Evolutionary conservation across 106 monocot genomes (phyloP), one percentile per base, ranked within the genome.

Genomic region (Allium sativum): DNA sequence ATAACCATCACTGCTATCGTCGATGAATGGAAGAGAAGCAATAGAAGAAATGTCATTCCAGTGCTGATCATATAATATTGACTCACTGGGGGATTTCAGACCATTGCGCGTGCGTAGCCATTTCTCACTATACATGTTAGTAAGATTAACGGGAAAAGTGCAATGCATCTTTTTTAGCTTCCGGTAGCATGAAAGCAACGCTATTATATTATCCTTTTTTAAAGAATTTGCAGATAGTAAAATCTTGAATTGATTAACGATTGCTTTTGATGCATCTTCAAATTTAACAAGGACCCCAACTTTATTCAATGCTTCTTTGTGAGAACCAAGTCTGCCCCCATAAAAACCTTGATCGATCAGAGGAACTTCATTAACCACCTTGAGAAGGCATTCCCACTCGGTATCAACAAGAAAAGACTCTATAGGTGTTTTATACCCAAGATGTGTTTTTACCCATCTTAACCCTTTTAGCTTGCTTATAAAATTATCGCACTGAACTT

Each of bases 271-370:
- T 62, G 72, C 65, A n/a, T 76, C 79, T 8, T 70, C 70, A 31
- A 69, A 48, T 14, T 21, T 12, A 3, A 73, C 73, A 8, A 65
- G 45, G 4, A 84, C 72, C 7, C 84, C 84, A 62, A 63, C 48
- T 21, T n/a, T 62, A 21, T 62, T 73, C 66, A 84, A 45, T 31
- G 76, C 84, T 53, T 66, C 61, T 18, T 52, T 18, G 60, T 57
- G 79, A 56, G 69, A 73, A 9, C 21, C 52, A 42, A 84, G 64
- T 66, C 42, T 10, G 46, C 47, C 47, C 0, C 66, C 69, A 68
- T 84, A 79, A 18, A 69, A 84, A 2, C n/a, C 58, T 45, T 57
- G 63, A 67, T 84, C 79, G 61, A 84, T 68, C 45, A 73, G 4
- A 9, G 79, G 69, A 43, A 79, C 44, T 12, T 45, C 72, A 52